Conservation (phyloP, 441 rosid species). For the Bocquillonia castaneifolia region DNA sequence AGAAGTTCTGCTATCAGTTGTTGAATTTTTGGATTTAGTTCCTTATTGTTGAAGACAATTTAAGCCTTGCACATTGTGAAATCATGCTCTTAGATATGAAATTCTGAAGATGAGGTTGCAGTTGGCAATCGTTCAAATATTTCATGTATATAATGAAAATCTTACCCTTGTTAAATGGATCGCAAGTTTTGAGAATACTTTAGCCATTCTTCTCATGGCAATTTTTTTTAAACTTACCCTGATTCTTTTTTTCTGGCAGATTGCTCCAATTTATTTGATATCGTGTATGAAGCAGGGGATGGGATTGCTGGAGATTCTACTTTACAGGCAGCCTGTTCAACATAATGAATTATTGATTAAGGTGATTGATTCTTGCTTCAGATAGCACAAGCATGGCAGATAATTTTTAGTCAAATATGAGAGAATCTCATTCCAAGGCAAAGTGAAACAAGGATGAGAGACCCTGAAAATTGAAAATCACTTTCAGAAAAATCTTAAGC, state of each 20-base stretch:
- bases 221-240: not conserved
- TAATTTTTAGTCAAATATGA: too few relatives aligned
- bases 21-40: not conserved
- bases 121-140: not conserved
- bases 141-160: not conserved
- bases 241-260: constrained; percentile 39
- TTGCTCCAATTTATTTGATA: constrained; percentile 80
- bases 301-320: constrained; percentile 66
- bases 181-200: not conserved
- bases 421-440: too few relatives aligned
- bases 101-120: not conserved
- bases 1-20: not conserved
- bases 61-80: not conserved
- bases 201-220: not conserved
- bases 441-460: too few relatives aligned
- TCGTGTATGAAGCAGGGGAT: constrained; percentile 84
- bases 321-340: constrained; percentile 72
- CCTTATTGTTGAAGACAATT: not conserved
- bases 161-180: not conserved
- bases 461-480: not conserved
- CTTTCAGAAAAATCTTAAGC: not conserved
- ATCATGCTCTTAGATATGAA: not conserved
- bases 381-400: too few relatives aligned
- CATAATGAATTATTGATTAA: constrained; percentile 59
- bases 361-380: constrained; percentile 49